Conservation (phyloP, 2,329 filamentous ascomycete genomes). For the Penicillium sp. region DNA sequence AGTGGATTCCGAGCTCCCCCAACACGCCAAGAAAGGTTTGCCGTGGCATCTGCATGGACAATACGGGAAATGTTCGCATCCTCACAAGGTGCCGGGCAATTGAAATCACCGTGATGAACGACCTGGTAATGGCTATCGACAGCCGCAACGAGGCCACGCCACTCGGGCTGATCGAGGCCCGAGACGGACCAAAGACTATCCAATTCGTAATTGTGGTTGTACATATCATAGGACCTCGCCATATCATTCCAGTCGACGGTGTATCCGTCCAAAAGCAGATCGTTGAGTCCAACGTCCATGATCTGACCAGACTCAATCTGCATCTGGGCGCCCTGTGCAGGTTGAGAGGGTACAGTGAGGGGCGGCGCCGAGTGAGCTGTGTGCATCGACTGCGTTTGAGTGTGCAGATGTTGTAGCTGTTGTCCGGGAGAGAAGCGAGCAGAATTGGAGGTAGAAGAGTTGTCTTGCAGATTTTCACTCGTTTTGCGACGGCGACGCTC, state of each 20-base stretch:
- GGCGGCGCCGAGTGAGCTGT: conserved; percentile 20
- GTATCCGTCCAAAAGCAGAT: conserved; percentile 35
- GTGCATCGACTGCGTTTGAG: conserved; percentile 19
- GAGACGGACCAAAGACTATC: conserved; percentile 39
- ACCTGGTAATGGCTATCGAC: conserved; percentile 41
- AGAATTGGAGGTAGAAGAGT: conserved; percentile 11
- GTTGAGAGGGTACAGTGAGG: neutral
- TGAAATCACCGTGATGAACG: conserved; percentile 31
- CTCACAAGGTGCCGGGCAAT: conserved; percentile 31
- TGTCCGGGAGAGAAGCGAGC: conserved; percentile 26
- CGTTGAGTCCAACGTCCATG: conserved; percentile 29
- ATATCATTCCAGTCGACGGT: conserved; percentile 35
- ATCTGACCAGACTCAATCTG: conserved; percentile 20
- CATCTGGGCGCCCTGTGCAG: conserved; percentile 20
- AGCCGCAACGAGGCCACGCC: conserved; percentile 40
- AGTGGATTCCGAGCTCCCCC: conserved; percentile 25
- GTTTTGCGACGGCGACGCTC: conserved; percentile 35
- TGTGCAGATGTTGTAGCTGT: conserved; percentile 25
- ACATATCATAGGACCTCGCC: conserved; percentile 32
- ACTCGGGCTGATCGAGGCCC: conserved; percentile 37
- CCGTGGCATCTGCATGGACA: conserved; percentile 27
- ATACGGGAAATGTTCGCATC: conserved; percentile 33
- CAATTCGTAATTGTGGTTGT: conserved; percentile 37
- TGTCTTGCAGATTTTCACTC: conserved; percentile 27
- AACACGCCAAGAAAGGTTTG: conserved; percentile 33